phyloP scores from a whole-genome alignment of 306 rosid species.

The Vigna nakashimae region DNA sequence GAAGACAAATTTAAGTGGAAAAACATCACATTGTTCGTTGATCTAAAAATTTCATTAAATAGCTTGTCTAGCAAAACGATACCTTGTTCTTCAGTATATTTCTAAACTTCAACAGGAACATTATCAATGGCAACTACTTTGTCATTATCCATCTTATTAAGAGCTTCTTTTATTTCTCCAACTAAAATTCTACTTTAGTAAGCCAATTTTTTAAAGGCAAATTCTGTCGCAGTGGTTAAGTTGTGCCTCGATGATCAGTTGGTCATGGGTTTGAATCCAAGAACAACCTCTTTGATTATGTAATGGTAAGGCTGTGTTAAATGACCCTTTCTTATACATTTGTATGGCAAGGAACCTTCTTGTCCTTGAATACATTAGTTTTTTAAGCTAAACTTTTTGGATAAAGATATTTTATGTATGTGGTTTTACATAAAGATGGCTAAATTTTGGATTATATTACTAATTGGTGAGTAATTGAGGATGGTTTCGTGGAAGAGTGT shows the following conservation, averaged over 20 bases:
- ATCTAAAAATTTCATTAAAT: background rate
- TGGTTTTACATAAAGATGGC: slow-evolving; percentile 4
- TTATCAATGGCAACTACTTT: background rate
- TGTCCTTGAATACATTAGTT: background rate
- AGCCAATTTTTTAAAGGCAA: background rate
- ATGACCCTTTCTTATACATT: background rate
- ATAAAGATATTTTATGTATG: background rate
- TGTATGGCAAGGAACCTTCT: background rate
- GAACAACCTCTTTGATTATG: background rate
- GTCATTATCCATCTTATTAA: background rate
- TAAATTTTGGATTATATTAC: background rate
- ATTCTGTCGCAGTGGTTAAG: background rate
- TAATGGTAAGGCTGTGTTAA: background rate
- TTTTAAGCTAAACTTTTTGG: background rate
- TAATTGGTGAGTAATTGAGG: slow-evolving; percentile 4
- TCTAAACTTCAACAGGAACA: background rate
- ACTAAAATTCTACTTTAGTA: background rate
- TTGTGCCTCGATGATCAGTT: background rate
- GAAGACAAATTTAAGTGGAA: background rate
- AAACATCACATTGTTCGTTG: background rate
- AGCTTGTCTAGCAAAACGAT: background rate
- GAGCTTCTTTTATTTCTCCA: background rate
- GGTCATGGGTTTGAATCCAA: background rate
- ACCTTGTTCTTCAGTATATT: background rate
- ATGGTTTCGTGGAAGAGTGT: background rate